phyloP scores from a whole-genome alignment of 345 rosid species.

The Angophora floribunda region DNA sequence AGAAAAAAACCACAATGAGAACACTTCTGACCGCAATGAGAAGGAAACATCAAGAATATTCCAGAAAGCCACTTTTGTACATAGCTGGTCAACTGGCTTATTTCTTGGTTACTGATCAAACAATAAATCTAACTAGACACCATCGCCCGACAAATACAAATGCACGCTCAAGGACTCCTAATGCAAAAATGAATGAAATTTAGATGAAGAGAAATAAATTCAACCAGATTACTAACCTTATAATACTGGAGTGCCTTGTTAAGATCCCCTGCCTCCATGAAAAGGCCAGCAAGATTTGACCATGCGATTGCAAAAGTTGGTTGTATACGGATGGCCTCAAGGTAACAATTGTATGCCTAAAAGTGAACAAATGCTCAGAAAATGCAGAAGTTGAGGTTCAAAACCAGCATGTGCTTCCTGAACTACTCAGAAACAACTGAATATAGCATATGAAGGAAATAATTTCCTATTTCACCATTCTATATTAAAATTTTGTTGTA shows the following conservation, averaged over 20 bases:
- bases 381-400: neutral
- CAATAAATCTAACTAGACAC: neutral
- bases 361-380: conserved; percentile 5
- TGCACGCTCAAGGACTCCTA: neutral
- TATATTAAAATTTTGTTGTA: neutral
- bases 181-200: neutral
- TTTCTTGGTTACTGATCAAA: neutral
- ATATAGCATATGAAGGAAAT: neutral
- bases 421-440: neutral
- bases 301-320: conserved; percentile 99
- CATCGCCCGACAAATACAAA: neutral
- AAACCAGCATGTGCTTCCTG: neutral
- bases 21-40: neutral
- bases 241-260: conserved; percentile 91
- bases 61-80: neutral
- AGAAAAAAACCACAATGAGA: neutral
- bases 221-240: conserved; percentile 36
- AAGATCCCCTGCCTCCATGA: conserved; percentile 96
- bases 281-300: conserved; percentile 99
- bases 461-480: neutral
- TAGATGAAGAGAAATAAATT: neutral
- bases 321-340: conserved; percentile 92
- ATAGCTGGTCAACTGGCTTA: neutral
- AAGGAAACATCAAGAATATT: neutral
- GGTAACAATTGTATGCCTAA: conserved; percentile 98